These are phyloP conservation scores for Pulicaria dysenterica DNA, from an alignment of 129 eudicot species.

Conservation along the genomic window DNA sequence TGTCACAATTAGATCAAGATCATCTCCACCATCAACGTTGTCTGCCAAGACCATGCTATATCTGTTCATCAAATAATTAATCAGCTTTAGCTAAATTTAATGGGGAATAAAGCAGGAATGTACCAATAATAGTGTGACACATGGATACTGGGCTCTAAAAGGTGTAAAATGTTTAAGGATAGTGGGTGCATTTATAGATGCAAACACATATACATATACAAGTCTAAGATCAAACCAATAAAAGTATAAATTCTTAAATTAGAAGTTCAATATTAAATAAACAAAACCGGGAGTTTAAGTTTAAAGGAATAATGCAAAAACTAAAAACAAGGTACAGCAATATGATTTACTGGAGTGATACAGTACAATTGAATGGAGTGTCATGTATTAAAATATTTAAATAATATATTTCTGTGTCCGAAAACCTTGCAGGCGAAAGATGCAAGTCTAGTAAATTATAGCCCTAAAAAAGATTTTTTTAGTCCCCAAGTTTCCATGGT, in stretches of 20 bases:
- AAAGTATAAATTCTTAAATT: constrained; percentile 9
- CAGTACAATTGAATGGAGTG: constrained; percentile 9
- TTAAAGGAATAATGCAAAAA: not conserved
- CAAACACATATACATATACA: constrained; percentile 5
- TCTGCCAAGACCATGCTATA: constrained; percentile 99
- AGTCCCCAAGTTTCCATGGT: constrained; percentile 7
- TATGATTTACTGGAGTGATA: constrained; percentile 5
- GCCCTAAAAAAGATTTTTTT: not conserved
- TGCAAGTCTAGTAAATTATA: not conserved
- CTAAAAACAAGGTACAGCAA: not conserved
- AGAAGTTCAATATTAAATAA: not conserved
- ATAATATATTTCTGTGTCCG: constrained; percentile 6
- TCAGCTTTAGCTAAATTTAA: constrained; percentile 12
- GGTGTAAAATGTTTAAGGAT: not conserved
- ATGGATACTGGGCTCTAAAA: not conserved
- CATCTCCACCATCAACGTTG: constrained; percentile 99
- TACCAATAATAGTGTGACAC: not conserved
- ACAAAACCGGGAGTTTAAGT: not conserved
- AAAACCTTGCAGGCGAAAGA: constrained; percentile 14
- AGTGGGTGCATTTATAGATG: constrained; percentile 4
- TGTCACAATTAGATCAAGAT: constrained; percentile 94
- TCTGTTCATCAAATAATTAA: constrained; percentile 49
- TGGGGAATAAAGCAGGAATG: constrained; percentile 2
- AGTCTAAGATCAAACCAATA: constrained; percentile 3
- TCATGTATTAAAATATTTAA: not conserved